Evolutionary conservation across 768 basidiomycete species (phyloP).

Genomic region (Lentinula edodes): DNA sequence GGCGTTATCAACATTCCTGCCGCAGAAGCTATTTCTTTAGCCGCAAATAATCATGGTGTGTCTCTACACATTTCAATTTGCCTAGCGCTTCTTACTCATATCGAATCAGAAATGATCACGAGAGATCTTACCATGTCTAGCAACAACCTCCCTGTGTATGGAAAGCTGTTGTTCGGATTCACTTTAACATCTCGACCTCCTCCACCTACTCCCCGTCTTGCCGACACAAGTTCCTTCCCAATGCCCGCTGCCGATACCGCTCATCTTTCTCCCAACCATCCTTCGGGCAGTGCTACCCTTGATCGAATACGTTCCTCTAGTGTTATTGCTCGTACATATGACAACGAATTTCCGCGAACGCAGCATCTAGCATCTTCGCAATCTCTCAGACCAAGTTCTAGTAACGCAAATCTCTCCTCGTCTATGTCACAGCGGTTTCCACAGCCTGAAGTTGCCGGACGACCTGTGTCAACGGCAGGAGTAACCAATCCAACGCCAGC

Average conservation of each 20-base stretch:
- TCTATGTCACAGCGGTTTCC: constrained; percentile 6
- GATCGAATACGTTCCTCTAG: constrained; percentile 4
- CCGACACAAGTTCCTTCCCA: constrained; percentile 12
- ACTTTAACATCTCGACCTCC: constrained; percentile 32
- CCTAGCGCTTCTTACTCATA: constrained; percentile 10
- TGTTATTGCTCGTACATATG: not conserved
- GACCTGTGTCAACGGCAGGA: constrained; percentile 11
- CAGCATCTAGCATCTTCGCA: constrained; percentile 11
- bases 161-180: constrained; percentile 70
- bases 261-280: constrained; percentile 3
- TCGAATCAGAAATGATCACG: constrained; percentile 56
- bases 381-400: constrained; percentile 24
- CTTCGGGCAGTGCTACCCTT: not conserved
- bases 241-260: constrained; percentile 9
- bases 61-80: constrained; percentile 12
- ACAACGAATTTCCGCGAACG: constrained; percentile 10
- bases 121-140: constrained; percentile 70
- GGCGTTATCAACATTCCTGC: constrained; percentile 54
- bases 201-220: constrained; percentile 13
- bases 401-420: constrained; percentile 4
- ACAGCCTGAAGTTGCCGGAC: constrained; percentile 3
- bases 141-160: constrained; percentile 76
- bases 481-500: constrained; percentile 16
- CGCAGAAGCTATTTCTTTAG: constrained; percentile 46
- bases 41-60: constrained; percentile 41